These are phyloP conservation scores for Cyberlindnera maclurae DNA, from an alignment of 805 yeast species.

Conservation along the genomic window DNA sequence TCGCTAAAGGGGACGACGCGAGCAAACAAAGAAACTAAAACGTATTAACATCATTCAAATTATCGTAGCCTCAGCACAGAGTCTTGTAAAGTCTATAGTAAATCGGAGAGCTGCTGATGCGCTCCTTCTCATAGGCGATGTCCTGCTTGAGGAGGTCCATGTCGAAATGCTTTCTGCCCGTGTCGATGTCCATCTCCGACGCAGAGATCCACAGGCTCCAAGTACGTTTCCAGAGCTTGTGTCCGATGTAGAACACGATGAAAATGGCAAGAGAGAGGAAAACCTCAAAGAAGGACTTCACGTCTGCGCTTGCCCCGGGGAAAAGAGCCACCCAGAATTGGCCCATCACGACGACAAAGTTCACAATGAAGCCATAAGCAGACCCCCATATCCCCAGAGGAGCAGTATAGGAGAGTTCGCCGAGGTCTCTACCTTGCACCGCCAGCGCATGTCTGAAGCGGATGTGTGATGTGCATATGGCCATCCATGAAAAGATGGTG, in stretches of 20 bases:
- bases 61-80: constrained; percentile 36
- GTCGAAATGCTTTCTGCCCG: constrained; percentile 49
- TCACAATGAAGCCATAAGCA: constrained; percentile 48
- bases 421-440: constrained; percentile 52
- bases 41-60: too few relatives aligned
- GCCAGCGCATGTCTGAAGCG: constrained; percentile 59
- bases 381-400: constrained; percentile 68
- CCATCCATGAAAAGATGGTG: constrained; percentile 56
- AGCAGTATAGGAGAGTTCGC: constrained; percentile 61
- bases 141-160: constrained; percentile 44
- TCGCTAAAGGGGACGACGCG: too few relatives aligned
- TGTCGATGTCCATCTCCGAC: constrained; percentile 25
- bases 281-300: constrained; percentile 52
- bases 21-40: too few relatives aligned
- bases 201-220: constrained; percentile 35
- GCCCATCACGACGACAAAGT: constrained; percentile 55
- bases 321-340: constrained; percentile 79
- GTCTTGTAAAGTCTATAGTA: constrained; percentile 36
- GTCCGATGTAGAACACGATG: constrained; percentile 46
- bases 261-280: constrained; percentile 62
- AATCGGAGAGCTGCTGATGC: constrained; percentile 36
- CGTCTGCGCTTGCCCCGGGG: constrained; percentile 53
- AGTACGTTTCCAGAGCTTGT: constrained; percentile 45
- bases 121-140: constrained; percentile 43
- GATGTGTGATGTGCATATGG: constrained; percentile 51